These are phyloP conservation scores for Triticum turgidum DNA, from an alignment of 176 grass and related monocot genomes.

Conservation along the genomic window DNA sequence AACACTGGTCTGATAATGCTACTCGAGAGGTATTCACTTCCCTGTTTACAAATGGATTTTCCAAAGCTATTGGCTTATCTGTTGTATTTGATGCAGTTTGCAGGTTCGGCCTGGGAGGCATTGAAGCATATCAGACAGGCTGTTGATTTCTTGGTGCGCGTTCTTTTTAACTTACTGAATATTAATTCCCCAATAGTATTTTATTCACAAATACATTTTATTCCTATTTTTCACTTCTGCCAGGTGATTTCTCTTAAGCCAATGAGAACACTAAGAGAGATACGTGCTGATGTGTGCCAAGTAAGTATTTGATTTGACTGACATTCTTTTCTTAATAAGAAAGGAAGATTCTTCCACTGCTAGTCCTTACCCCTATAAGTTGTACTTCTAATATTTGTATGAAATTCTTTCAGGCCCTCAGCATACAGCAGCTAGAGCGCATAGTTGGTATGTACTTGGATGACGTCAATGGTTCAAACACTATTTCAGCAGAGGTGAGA, in stretches of 20 bases:
- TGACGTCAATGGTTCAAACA: conserved; percentile 86
- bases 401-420: conserved; percentile 66
- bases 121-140: conserved; percentile 85
- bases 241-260: conserved; percentile 91
- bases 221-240: conserved; percentile 13
- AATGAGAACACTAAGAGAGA: conserved; percentile 76
- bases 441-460: conserved; percentile 90
- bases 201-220: conserved; percentile 11
- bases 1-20: conserved; percentile 75
- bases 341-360: conserved; percentile 5
- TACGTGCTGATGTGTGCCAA: conserved; percentile 77
- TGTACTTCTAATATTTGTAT: conserved; percentile 28
- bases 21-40: conserved; percentile 66
- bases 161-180: conserved; percentile 17
- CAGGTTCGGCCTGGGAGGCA: conserved; percentile 73
- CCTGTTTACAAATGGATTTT: conserved; percentile 27
- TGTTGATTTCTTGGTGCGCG: conserved; percentile 79
- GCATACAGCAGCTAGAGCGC: conserved; percentile 81
- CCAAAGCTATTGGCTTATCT: conserved; percentile 35
- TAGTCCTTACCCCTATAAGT: conserved; percentile 1
- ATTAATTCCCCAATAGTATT: conserved; percentile 7
- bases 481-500: conserved; percentile 79
- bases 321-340: conserved; percentile 26
- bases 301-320: conserved; percentile 51
- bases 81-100: conserved; percentile 58